Evolutionary conservation across 1,139 yeast genomes (phyloP), one percentile per base, ranked within the genome.

Genomic region (Suhomyces chickasaworum): DNA sequence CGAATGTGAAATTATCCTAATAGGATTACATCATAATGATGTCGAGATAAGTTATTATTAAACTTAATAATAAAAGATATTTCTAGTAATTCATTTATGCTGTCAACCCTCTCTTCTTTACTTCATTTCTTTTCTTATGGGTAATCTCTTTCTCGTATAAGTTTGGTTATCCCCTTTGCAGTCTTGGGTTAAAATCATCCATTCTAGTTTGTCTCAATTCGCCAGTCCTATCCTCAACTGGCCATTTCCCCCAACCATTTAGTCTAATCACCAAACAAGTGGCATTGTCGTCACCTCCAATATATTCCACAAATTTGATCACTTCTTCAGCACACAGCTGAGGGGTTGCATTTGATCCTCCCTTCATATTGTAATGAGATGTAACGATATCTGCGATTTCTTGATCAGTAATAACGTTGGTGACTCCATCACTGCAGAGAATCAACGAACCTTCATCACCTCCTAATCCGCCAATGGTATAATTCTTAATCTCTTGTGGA

Each of bases 241-340:
- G 93, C 97, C 98, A 93, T 46, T 81, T 78, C 10, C 96, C 97
- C 99, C 99, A 93, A 7, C 97, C 97, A 36, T 80, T 77, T 47
- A 93, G 70, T 47, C 96, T 72, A 3, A 93, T 68, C 10, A 93
- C 89, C 53, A 87, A 59, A 61, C 97, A 89, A 0, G 97, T 89
- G 10, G 98, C 95, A 66, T 93, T 93, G 64, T 93, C 99, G 58
- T 89, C 93, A 3, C 96, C 95, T 8, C 96, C 97, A 10, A 91
- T 78, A 42, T 88, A 88, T 60, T 87, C 93, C 13, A 91, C 87
- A 61, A 85, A 93, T 55, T 83, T 80, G 15, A 91, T 80, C 20
- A 93, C 86, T 63, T 91, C 97, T 52, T 81, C 84, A 0, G 97
- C 93, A 39, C 96, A 87, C 44, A 71, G 77, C 58, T 89, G 97